Percentiles rank a stretch among this genome's conserved stretches.
Evolutionary conservation across 257 asterid species (phyloP).

Genomic region (Nicotiana noctiflora): DNA sequence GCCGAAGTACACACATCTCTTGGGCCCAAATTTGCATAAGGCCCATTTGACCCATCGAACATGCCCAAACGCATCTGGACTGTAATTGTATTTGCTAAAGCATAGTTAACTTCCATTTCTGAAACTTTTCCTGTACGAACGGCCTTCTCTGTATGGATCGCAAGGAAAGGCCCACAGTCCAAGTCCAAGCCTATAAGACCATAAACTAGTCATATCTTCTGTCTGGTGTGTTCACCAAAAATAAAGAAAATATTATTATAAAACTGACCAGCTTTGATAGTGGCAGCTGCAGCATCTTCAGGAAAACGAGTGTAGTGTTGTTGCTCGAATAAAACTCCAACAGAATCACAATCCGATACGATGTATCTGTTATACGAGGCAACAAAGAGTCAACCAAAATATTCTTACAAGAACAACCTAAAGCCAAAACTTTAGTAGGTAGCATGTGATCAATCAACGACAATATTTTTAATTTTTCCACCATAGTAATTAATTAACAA

Average conservation of each 20-base stretch:
- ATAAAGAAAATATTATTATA: no score
- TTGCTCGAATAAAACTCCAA: slow-evolving; percentile 41
- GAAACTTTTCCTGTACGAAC: slow-evolving; percentile 44
- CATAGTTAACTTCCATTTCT: slow-evolving; percentile 53
- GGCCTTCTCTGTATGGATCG: slow-evolving; percentile 60
- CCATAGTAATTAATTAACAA: not conserved
- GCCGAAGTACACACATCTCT: slow-evolving; percentile 69
- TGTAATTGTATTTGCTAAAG: slow-evolving; percentile 45
- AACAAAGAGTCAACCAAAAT: not conserved
- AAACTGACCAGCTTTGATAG: slow-evolving; percentile 67
- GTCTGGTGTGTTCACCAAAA: not conserved
- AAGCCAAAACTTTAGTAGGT: not conserved
- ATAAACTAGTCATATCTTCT: not conserved
- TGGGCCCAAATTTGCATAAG: slow-evolving; percentile 60
- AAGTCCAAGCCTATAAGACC: slow-evolving; percentile 56
- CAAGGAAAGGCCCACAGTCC: slow-evolving; percentile 90
- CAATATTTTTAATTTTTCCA: not conserved
- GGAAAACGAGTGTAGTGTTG: slow-evolving; percentile 73
- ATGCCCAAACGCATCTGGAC: slow-evolving; percentile 93
- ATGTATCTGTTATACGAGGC: slow-evolving; percentile 40
- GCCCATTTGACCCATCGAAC: slow-evolving; percentile 70
- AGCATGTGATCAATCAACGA: not conserved
- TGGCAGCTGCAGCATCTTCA: slow-evolving; percentile 68
- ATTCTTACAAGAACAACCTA: not conserved
- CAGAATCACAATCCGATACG: slow-evolving; percentile 89